These are phyloP conservation scores for Wickerhamiella sorbophila DNA, from an alignment of 805 yeast species.

Conservation along the genomic window DNA sequence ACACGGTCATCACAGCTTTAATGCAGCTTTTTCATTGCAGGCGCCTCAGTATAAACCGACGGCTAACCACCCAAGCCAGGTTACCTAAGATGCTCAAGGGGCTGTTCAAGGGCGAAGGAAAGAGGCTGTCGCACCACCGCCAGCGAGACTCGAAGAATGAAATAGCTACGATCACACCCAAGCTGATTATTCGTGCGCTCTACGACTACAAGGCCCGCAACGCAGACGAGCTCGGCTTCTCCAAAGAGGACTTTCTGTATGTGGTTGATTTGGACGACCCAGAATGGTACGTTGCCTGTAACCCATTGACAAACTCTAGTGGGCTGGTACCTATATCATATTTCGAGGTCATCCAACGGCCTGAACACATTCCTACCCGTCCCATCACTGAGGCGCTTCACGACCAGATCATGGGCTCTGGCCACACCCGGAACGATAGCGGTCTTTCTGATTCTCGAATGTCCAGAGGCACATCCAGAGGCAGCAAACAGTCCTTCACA, in stretches of 20 bases:
- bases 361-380: constrained; percentile 21
- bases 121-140: constrained; percentile 2
- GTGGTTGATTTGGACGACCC: constrained; percentile 47
- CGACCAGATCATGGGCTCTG: constrained; percentile 3
- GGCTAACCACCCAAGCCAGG: too few relatives aligned
- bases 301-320: constrained; percentile 59
- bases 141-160: constrained; percentile 14
- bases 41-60: too few relatives aligned
- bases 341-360: constrained; percentile 53
- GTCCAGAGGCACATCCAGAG: background rate
- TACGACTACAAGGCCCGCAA: constrained; percentile 66
- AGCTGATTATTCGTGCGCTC: constrained; percentile 70
- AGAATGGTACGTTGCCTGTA: constrained; percentile 75
- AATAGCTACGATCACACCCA: constrained; percentile 40
- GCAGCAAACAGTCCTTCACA: background rate
- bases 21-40: too few relatives aligned
- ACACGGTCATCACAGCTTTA: too few relatives aligned
- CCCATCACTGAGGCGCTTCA: constrained; percentile 19
- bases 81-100: constrained; percentile 5
- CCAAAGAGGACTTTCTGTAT: constrained; percentile 78
- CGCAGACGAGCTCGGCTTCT: constrained; percentile 65
- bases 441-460: background rate
- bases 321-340: constrained; percentile 83
- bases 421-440: constrained; percentile 1
- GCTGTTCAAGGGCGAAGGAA: constrained; percentile 1